These are phyloP conservation scores for Cyamopsis tetragonoloba DNA, from an alignment of 306 rosid species.

Conservation along the genomic window DNA sequence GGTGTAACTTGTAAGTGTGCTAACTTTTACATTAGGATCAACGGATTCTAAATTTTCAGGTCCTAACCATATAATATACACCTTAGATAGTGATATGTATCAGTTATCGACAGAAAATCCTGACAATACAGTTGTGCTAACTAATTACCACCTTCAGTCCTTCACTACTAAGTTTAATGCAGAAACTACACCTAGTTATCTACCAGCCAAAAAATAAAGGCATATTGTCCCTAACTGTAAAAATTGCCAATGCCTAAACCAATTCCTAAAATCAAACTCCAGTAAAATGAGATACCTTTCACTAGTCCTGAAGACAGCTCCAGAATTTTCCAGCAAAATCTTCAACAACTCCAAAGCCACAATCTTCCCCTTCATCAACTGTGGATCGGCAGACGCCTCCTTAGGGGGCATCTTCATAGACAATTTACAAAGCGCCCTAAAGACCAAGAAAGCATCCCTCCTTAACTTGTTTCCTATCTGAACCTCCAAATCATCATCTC, in stretches of 20 bases:
- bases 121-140: background rate
- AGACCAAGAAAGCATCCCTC: slow-evolving; percentile 92
- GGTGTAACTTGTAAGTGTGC: slow-evolving; percentile 6
- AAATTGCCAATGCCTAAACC: slow-evolving; percentile 1
- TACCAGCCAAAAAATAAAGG: background rate
- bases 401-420: slow-evolving; percentile 97
- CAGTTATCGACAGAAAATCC: background rate
- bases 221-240: background rate
- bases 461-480: slow-evolving; percentile 96
- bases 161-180: background rate
- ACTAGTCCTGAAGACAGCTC: slow-evolving; percentile 97
- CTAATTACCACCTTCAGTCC: too few species aligned
- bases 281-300: slow-evolving; percentile 60
- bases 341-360: slow-evolving; percentile 91
- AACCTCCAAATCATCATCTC: slow-evolving; percentile 98
- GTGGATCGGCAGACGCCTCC: slow-evolving; percentile 83
- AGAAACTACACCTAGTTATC: slow-evolving; percentile 2
- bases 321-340: slow-evolving; percentile 96
- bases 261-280: background rate
- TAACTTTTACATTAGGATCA: background rate
- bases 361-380: slow-evolving; percentile 94
- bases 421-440: slow-evolving; percentile 92
- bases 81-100: background rate
- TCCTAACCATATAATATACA: background rate
- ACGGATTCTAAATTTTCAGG: background rate